Conservation (phyloP, 78 protist species). For the Trichosphaerium sp. region DNA sequence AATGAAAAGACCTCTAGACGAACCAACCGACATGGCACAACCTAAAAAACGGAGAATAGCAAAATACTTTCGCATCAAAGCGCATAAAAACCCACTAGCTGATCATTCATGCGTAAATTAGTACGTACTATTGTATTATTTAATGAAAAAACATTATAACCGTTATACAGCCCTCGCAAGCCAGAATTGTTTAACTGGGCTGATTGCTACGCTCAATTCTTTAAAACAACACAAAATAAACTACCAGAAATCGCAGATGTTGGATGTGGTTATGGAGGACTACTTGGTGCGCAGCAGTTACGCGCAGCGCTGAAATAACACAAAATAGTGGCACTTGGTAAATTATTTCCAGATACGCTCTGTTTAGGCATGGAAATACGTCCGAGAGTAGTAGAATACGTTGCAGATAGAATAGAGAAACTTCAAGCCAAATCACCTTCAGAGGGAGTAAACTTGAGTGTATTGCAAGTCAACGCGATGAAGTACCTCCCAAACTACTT, state of each 20-base stretch:
- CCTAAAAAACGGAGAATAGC: conserved; percentile 28
- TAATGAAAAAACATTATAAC: too few species aligned
- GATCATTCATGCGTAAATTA: too few species aligned
- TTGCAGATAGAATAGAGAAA: conserved; percentile 44
- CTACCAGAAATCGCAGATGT: conserved; percentile 67
- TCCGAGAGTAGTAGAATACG: conserved; percentile 55
- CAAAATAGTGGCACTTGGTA: conserved; percentile 28
- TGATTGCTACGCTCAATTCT: conserved; percentile 11
- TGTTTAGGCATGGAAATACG: conserved; percentile 87
- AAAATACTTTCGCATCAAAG: conserved; percentile 47
- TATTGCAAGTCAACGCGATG: conserved; percentile 79
- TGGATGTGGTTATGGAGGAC: conserved; percentile 94
- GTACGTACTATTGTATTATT: too few species aligned
- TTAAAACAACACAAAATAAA: not conserved
- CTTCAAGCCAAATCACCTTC: conserved; percentile 18
- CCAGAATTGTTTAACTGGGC: conserved; percentile 39
- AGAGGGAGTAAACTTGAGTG: conserved; percentile 61
- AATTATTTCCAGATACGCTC: conserved; percentile 47
- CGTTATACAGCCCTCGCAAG: conserved; percentile 29
- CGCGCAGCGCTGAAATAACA: not conserved
- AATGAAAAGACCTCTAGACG: too few species aligned
- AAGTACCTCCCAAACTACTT: conserved; percentile 78
- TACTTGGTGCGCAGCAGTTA: conserved; percentile 13
- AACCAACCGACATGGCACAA: too few species aligned
- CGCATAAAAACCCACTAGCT: conserved; percentile 49